These are phyloP conservation scores for Saxophila tyrrhenica DNA, from an alignment of 495 filamentous ascomycete species.

Conservation along the genomic window DNA sequence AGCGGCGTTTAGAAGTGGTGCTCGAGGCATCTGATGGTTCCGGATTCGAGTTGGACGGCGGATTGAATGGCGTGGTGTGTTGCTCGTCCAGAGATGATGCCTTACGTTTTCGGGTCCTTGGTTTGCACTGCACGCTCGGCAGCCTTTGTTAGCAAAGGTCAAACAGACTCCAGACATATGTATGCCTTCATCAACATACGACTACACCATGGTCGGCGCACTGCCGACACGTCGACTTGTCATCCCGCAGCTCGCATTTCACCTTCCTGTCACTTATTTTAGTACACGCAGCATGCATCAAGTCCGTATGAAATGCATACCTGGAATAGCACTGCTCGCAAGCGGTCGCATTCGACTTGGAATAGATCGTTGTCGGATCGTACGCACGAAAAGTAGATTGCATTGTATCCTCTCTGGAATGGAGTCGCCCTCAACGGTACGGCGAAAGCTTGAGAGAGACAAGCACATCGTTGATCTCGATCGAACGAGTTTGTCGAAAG, in stretches of 20 bases:
- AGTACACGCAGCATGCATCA: background rate
- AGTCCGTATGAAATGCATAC: too few species aligned
- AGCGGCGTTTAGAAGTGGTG: background rate
- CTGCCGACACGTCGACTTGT: background rate
- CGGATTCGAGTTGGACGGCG: background rate
- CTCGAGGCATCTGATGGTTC: background rate
- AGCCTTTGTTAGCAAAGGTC: background rate
- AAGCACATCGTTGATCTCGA: too few species aligned
- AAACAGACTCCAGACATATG: background rate
- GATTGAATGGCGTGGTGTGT: background rate
- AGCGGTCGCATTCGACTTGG: background rate
- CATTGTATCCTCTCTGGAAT: too few species aligned
- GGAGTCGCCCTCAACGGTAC: too few species aligned
- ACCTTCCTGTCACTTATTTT: background rate
- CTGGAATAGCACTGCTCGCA: background rate
- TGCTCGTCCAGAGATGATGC: background rate
- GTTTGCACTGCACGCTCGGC: background rate
- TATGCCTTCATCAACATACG: background rate
- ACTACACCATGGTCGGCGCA: background rate
- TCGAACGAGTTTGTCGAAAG: too few species aligned
- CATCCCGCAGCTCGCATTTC: background rate
- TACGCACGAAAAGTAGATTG: background rate
- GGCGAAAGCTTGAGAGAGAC: too few species aligned
- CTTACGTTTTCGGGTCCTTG: background rate
- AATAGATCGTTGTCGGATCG: background rate